Conservation (phyloP, 2,329 filamentous ascomycete genomes). For the Zasmidium citrigriseum region DNA sequence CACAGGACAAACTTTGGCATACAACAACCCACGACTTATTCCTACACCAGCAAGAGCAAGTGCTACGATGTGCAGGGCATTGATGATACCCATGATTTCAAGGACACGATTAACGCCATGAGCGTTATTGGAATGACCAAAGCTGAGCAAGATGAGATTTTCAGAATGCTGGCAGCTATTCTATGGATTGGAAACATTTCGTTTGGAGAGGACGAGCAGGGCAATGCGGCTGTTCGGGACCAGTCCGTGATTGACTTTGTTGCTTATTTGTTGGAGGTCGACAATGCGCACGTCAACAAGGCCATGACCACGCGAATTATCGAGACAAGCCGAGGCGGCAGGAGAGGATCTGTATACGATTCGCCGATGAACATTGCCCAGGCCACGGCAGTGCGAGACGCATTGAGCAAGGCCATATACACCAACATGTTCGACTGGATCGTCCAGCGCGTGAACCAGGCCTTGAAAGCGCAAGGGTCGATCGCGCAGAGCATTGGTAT, state of each 20-base stretch:
- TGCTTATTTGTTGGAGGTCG: conserved; percentile 89
- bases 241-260: conserved; percentile 92
- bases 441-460: conserved; percentile 88
- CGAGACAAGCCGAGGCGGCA: conserved; percentile 66
- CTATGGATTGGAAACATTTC: conserved; percentile 94
- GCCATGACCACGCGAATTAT: conserved; percentile 88
- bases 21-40: conserved; percentile 87
- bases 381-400: conserved; percentile 83
- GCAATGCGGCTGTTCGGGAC: conserved; percentile 84
- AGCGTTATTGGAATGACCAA: conserved; percentile 86
- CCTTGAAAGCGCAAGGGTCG: conserved; percentile 74
- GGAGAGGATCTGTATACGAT: conserved; percentile 68
- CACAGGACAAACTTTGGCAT: conserved; percentile 89
- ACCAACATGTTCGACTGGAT: conserved; percentile 99
- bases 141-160: conserved; percentile 90
- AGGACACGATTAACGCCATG: conserved; percentile 93
- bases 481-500: conserved; percentile 89
- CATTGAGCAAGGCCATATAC: conserved; percentile 92
- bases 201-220: conserved; percentile 84
- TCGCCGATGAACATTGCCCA: conserved; percentile 85
- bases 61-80: conserved; percentile 94
- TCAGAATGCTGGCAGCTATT: conserved; percentile 88
- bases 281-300: conserved; percentile 75
- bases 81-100: conserved; percentile 84
- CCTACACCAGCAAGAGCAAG: conserved; percentile 91